These are phyloP conservation scores for Friedmanniomyces endolithicus DNA, from an alignment of 495 filamentous ascomycete genomes.

Conservation along the genomic window DNA sequence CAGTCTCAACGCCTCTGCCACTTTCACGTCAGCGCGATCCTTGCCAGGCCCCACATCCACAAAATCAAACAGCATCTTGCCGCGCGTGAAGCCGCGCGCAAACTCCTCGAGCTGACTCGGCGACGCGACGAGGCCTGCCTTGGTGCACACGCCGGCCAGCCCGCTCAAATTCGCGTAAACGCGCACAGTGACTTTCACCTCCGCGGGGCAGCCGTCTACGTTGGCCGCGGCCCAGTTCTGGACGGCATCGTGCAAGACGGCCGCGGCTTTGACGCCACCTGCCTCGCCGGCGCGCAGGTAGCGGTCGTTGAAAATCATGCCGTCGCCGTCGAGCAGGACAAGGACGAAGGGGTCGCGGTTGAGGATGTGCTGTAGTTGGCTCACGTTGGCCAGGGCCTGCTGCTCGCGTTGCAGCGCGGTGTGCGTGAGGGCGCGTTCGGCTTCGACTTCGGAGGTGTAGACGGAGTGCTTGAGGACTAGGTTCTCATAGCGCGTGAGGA, in stretches of 20 bases:
- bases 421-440: not conserved
- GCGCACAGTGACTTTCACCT: conserved; percentile 46
- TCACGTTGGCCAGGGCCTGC: not conserved
- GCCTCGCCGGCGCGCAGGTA: conserved; percentile 34
- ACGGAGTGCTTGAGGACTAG: conserved; percentile 8
- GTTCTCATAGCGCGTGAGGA: conserved; percentile 17
- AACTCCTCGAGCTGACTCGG: conserved; percentile 36
- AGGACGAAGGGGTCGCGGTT: conserved; percentile 46
- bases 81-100: conserved; percentile 47
- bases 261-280: conserved; percentile 46
- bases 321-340: conserved; percentile 51
- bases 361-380: conserved; percentile 9
- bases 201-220: conserved; percentile 26
- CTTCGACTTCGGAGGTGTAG: conserved; percentile 4
- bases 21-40: conserved; percentile 46
- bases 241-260: conserved; percentile 39
- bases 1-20: conserved; percentile 58
- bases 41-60: conserved; percentile 49
- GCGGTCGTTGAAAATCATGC: conserved; percentile 47
- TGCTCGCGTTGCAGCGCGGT: not conserved
- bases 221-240: conserved; percentile 5
- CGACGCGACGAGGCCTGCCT: conserved; percentile 30
- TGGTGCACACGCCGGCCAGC: conserved; percentile 39
- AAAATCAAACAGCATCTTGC: conserved; percentile 48
- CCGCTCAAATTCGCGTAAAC: conserved; percentile 47